Base-by-base conservation (phyloP, 495 filamentous ascomycete species). In the Hypoxylon crocopeplum region DNA sequence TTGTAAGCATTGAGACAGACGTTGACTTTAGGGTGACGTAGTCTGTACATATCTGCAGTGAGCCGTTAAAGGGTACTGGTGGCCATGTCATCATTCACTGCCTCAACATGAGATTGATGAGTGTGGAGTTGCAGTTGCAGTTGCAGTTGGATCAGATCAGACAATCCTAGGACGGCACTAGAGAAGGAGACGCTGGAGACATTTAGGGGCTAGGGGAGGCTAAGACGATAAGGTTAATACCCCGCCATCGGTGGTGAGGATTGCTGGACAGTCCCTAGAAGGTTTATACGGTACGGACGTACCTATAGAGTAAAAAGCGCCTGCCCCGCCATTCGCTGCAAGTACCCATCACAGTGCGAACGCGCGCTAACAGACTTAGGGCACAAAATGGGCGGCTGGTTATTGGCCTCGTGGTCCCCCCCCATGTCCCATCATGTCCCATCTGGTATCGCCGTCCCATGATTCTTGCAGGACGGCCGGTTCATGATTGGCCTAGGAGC, bases 361-460 rank as follows among this genome's bases (percentile, higher is more conserved):
- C 12, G 7, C 10, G 38, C 15, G 4, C 19, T 2, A 39, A 17
- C 20, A 17, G 11, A 46, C 33, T 39, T 21, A 50, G 40, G 38
- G 25, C 13, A 32, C 59, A 17, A 29, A 46, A 45, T 53, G 4
- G 55, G 29, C 55, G 59, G 59, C 51, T 64, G 59, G 60, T 42
- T 49, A 67, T 67, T 67, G 64, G 64, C 64, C 54, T 59, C 59
- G 64, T 57, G 59, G 40, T 53, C 56, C 30, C 20, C 51, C 55
- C 62, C 56, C 56, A 39, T 64, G 59, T 62, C 51, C 55, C 38
- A 52, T 59, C 56, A 39, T 64, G 59, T 62, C 51, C 55, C 38
- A 52, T 59, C 59, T 59, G 46, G 63, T 59, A 49, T 59, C 59
- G 40, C 49, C 55, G 48, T 62, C 59, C 59, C 64, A 67, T 60